Conservation (phyloP, 2,329 filamentous ascomycete species). For the Phoma sp. region DNA sequence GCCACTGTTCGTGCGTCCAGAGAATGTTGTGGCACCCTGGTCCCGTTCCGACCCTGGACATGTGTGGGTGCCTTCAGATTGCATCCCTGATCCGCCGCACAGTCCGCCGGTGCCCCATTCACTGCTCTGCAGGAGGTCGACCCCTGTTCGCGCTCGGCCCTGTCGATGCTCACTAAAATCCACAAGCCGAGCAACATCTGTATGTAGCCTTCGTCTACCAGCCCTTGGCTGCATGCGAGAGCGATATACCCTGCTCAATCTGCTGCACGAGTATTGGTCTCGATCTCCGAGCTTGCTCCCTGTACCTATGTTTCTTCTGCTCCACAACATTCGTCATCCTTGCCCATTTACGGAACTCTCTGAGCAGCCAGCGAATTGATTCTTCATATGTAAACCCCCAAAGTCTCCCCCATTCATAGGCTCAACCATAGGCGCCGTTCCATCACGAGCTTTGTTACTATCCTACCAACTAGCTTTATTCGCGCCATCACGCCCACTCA, state of each 20-base stretch:
- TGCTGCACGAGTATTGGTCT: conserved; percentile 42
- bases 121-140: conserved; percentile 22
- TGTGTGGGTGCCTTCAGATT: conserved; percentile 32
- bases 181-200: conserved; percentile 36
- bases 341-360: conserved; percentile 40
- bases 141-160: conserved; percentile 27
- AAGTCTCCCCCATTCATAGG: conserved; percentile 25
- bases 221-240: conserved; percentile 44
- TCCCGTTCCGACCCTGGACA: conserved; percentile 32
- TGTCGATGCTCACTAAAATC: conserved; percentile 41
- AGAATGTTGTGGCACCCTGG: conserved; percentile 32
- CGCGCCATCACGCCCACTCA: conserved; percentile 28
- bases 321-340: conserved; percentile 45
- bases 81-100: conserved; percentile 37
- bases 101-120: conserved; percentile 31
- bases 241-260: conserved; percentile 38
- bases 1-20: conserved; percentile 33
- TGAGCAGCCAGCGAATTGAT: conserved; percentile 31
- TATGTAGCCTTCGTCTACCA: conserved; percentile 33
- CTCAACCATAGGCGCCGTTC: conserved; percentile 29
- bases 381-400: conserved; percentile 44
- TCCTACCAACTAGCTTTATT: conserved; percentile 37
- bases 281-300: conserved; percentile 37
- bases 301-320: conserved; percentile 34
- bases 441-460: conserved; percentile 34